A percentile compares a stretch with the other conserved stretches of the same genome.
These are phyloP conservation scores for Heterobasidion parviporum DNA, from an alignment of 1,284 basidiomycete genomes.

Conservation along the genomic window DNA sequence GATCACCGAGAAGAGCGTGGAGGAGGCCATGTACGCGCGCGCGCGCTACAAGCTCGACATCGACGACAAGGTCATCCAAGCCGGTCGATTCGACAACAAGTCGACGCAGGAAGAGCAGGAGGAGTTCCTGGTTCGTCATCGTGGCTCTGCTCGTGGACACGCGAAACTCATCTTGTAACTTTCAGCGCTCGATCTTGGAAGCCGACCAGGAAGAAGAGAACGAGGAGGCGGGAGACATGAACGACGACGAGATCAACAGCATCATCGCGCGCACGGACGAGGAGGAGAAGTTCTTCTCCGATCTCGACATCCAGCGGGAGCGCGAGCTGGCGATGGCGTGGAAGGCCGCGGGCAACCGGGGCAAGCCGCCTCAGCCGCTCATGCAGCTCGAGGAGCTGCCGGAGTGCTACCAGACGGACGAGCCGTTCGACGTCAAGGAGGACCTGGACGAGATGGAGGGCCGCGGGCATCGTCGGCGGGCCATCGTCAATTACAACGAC, in stretches of 20 bases:
- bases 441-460: conserved; percentile 69
- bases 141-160: conserved; percentile 4
- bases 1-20: conserved; percentile 97
- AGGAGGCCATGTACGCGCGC: conserved; percentile 94
- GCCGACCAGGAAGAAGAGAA: conserved; percentile 89
- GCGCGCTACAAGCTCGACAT: conserved; percentile 97
- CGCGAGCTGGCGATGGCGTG: conserved; percentile 65
- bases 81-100: conserved; percentile 98
- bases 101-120: conserved; percentile 98
- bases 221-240: conserved; percentile 91
- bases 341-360: conserved; percentile 71
- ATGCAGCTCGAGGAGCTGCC: conserved; percentile 91
- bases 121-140: conserved; percentile 72
- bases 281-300: conserved; percentile 73
- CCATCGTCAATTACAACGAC: conserved; percentile 89
- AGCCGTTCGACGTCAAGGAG: conserved; percentile 65
- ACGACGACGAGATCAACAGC: conserved; percentile 96
- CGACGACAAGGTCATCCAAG: conserved; percentile 99
- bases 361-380: conserved; percentile 71
- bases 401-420: conserved; percentile 83
- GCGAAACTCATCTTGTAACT: not conserved
- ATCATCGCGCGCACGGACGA: conserved; percentile 83
- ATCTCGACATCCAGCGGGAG: conserved; percentile 82
- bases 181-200: conserved; percentile 76
- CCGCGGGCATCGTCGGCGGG: conserved; percentile 78